Percentiles rank a stretch among this genome's conserved stretches.
Conservation (phyloP, 768 basidiomycete genomes). For the Polyporus arcularius region DNA sequence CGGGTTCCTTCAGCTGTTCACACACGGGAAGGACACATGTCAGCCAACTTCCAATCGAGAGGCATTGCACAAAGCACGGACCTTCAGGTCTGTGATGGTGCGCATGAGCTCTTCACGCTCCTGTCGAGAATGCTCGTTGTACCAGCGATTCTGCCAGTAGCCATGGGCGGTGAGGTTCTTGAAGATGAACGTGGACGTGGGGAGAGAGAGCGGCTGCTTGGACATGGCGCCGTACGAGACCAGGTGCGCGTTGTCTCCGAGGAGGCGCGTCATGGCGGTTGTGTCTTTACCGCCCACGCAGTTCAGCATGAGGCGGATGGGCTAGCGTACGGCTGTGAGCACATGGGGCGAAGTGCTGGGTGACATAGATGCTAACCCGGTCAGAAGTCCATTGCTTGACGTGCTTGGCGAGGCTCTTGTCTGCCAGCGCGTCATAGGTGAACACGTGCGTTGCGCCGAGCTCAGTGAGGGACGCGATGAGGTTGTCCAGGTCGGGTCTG, state of each 20-base stretch:
- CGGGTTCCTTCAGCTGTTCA: constrained; percentile 63
- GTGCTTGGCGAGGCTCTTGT: constrained; percentile 52
- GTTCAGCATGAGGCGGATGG: constrained; percentile 51
- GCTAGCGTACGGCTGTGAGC: constrained; percentile 26
- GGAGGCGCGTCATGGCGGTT: constrained; percentile 63
- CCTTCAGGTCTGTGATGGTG: constrained; percentile 54
- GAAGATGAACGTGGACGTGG: constrained; percentile 83
- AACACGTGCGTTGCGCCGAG: constrained; percentile 78
- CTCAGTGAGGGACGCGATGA: constrained; percentile 51
- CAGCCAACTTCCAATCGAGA: background rate
- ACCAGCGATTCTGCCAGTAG: constrained; percentile 82
- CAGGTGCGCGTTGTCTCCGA: constrained; percentile 69
- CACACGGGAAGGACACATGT: background rate
- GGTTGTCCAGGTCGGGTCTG: constrained; percentile 46
- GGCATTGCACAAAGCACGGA: constrained; percentile 13
- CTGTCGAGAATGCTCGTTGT: constrained; percentile 44
- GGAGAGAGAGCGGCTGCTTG: constrained; percentile 73
- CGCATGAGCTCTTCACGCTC: constrained; percentile 40
- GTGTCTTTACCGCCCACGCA: constrained; percentile 71
- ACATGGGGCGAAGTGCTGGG: background rate
- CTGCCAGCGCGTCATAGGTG: constrained; percentile 73
- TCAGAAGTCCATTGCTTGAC: constrained; percentile 66
- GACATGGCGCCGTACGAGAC: constrained; percentile 94
- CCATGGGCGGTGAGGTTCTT: constrained; percentile 76
- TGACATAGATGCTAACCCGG: constrained; percentile 43